A percentile compares a stretch with the other conserved stretches of the same genome.
Conservation (phyloP, 2,329 filamentous ascomycete species). For the Colletotrichum coccodes region DNA sequence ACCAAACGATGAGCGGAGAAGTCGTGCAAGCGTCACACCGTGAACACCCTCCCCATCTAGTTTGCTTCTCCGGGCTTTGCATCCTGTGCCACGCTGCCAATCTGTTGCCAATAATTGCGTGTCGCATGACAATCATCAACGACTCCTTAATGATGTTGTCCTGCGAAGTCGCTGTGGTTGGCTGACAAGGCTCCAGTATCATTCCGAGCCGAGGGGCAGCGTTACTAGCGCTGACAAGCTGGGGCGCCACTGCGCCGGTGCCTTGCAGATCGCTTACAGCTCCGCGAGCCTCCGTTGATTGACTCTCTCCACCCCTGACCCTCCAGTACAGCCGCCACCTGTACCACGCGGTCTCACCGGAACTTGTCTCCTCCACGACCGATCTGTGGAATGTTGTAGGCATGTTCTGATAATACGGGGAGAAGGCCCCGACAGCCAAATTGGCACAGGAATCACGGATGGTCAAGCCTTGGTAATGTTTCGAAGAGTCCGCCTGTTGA, state of each 20-base stretch:
- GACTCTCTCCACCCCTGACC: not conserved
- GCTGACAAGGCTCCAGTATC: not conserved
- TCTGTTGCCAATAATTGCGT: conserved; percentile 3
- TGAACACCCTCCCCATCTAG: not conserved
- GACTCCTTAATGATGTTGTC: not conserved
- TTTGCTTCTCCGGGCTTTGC: not conserved
- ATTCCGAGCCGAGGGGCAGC: conserved; percentile 12
- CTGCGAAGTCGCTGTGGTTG: conserved; percentile 8
- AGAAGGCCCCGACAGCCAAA: not conserved
- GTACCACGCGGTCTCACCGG: not conserved
- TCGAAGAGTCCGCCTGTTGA: not conserved
- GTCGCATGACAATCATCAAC: conserved; percentile 24
- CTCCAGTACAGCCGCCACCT: not conserved
- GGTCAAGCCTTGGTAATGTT: conserved; percentile 10
- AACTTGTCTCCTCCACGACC: not conserved
- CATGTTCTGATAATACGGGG: not conserved
- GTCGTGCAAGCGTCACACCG: conserved; percentile 1
- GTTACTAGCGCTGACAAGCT: conserved; percentile 26
- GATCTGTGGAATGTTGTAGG: not conserved
- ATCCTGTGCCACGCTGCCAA: conserved; percentile 2
- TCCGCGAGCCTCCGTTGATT: not conserved
- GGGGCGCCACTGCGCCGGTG: conserved; percentile 1
- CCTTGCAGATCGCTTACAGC: conserved; percentile 19
- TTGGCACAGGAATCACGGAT: not conserved
- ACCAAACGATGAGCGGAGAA: not conserved